These are phyloP conservation scores for Cercophora samala DNA, from an alignment of 495 filamentous ascomycete species.

Conservation along the genomic window DNA sequence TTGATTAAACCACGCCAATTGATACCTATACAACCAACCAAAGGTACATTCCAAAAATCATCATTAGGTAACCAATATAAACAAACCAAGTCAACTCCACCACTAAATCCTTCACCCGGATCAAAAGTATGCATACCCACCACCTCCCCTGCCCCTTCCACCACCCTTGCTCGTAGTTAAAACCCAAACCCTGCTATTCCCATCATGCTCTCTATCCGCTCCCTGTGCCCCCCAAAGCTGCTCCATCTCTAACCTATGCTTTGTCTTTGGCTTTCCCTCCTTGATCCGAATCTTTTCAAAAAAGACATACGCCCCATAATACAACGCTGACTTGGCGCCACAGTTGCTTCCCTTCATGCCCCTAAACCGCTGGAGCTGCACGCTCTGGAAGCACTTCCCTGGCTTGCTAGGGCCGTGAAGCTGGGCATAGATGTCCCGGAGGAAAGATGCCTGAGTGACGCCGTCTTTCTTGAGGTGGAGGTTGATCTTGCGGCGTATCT, in stretches of 20 bases:
- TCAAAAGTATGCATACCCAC: neutral
- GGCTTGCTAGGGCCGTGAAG: slow-evolving; percentile 17
- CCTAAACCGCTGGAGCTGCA: slow-evolving; percentile 47
- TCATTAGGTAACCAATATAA: neutral
- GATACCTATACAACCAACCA: too few species aligned
- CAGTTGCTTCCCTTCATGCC: slow-evolving; percentile 43
- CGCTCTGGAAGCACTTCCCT: slow-evolving; percentile 27
- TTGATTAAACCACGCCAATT: too few species aligned
- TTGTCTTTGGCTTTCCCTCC: slow-evolving; percentile 53
- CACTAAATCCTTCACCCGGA: neutral
- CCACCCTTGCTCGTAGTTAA: neutral
- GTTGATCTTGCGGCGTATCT: slow-evolving; percentile 54
- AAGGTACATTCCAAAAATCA: too few species aligned
- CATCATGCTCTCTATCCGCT: slow-evolving; percentile 21
- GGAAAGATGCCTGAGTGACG: slow-evolving; percentile 53
- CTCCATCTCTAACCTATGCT: slow-evolving; percentile 54
- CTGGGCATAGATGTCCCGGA: slow-evolving; percentile 44
- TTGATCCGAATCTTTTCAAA: slow-evolving; percentile 60
- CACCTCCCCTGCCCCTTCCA: neutral
- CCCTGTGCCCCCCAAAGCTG: slow-evolving; percentile 33
- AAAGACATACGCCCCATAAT: slow-evolving; percentile 53
- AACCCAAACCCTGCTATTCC: neutral
- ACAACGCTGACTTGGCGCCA: slow-evolving; percentile 43
- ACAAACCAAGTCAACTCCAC: neutral
- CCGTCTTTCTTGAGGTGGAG: slow-evolving; percentile 46